Base-by-base conservation (phyloP, 129 eudicot species). In the Gnaphalium uliginosum region DNA sequence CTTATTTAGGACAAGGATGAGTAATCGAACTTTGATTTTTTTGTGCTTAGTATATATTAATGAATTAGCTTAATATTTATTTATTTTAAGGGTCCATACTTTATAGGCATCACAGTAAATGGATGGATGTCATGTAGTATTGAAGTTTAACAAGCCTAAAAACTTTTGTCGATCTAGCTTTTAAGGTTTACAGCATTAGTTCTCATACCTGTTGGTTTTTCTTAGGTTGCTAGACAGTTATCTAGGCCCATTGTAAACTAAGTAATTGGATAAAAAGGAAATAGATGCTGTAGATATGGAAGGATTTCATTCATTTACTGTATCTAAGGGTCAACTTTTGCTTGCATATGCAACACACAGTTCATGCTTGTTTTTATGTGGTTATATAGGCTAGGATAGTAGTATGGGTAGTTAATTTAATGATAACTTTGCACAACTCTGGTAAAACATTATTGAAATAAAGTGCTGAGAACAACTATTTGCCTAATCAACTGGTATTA, bases 31-130 rank as follows among this genome's bases (percentile, higher is more conserved):
- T 46, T 11, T 4, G 8, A 30, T 24, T 14, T 27, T 33, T 69
- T 24, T 69, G 60, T 69, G 57, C 48, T 24, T 25, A 68, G 35
- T 68, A 22, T 35, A 67, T 39, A n/a, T 41, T 22, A 41, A 41
- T 41, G 14, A 39, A 1, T 8, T 41, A 10, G 17, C 48, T 41
- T 15, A 33, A 13, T 46, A 46, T 13, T 46, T 2, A 0, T 46
- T 3, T 58, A 22, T 21, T 7, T 58, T 41, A 46, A 5, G 6
- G 5, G 6, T 46, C 18, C 6, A 14, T 43, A 43, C 18, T 43
- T 5, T 33, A 33, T 33, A 33, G 53, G 18, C n/a, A 0, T 46
- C 53, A 13, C 53, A 46, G 53, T 46, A 14, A 46, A 46, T 1
- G 53, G 53, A 2, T 11, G n/a, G 53, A 46, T 46, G 6, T 46